Evolutionary conservation across 768 basidiomycete species (phyloP), one percentile per base, ranked within the genome.

Genomic region (Russula earlei): DNA sequence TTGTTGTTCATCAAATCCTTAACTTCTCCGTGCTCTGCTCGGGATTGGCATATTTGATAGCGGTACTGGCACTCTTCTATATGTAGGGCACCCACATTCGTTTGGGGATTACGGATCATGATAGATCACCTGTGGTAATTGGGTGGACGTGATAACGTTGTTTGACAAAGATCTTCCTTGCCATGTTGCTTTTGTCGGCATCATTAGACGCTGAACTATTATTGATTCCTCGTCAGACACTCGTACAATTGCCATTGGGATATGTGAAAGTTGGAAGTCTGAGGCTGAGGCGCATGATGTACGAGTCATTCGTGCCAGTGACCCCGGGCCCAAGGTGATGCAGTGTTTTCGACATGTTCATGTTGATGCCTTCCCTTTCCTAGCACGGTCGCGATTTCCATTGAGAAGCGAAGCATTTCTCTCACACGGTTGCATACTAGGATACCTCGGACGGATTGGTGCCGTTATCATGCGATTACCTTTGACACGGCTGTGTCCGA

Each of bases 121-220:
- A 51, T n/a, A 42, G 25, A 24, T 52, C 40, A 53, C 31, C 52
- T 54, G 51, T 25, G 29, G 44, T 54, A 46, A 34, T 54, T 29
- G 52, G 52, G 15, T 24, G 36, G 36, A 8, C 36, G 12, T 20
- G n/a, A 50, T 38, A 24, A 45, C 52, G 22, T 22, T 45, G 11
- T 53, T 46, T 27, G 34, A 40, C n/a, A 19, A 24, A n/a, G 44
- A 46, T 20, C 24, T 8, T 45, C 45, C 24, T 8, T 45, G 44
- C 52, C 34, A 45, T 53, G 33, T 27, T 43, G 15, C 33, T 5
- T 38, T n/a, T 19, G 12, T 15, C 29, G 22, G 15, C 8, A 12
- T 52, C 38, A 27, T 14, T 14, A 9, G 31, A 5, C 14, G 19
- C 10, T 12, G 20, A 10, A 41, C 10, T 52, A 14, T 3, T 4